A percentile compares a stretch with the other conserved stretches of the same genome.
phyloP scores from a whole-genome alignment of 1,284 basidiomycete species.

The Rhodotorula sp. region DNA sequence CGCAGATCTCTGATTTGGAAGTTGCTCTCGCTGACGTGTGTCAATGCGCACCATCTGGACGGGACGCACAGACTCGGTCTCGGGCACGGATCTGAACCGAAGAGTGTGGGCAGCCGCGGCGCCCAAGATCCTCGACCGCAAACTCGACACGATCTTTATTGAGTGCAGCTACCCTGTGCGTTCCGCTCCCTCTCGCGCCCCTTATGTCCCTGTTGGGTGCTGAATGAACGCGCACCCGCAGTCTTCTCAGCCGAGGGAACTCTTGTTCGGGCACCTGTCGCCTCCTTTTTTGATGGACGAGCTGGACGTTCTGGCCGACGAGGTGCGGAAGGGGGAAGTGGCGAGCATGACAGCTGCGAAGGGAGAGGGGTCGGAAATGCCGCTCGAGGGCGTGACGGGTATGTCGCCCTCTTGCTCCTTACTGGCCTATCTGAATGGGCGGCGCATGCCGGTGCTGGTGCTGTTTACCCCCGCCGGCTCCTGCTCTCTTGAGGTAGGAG shows the following conservation, averaged over 20 bases:
- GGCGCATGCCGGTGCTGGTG: too few species aligned
- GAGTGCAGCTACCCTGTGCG: slow-evolving; percentile 71
- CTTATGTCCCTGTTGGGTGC: too few species aligned
- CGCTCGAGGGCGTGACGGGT: slow-evolving; percentile 48
- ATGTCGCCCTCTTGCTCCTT: slow-evolving; percentile 45
- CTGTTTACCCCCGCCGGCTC: too few species aligned
- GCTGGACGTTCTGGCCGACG: slow-evolving; percentile 62
- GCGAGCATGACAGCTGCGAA: too few species aligned
- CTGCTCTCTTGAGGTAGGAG: too few species aligned
- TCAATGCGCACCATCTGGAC: not conserved
- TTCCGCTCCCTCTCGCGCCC: not conserved
- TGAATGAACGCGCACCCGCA: not conserved
- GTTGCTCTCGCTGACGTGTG: not conserved
- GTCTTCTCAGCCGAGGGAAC: slow-evolving; percentile 60
- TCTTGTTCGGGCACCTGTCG: slow-evolving; percentile 72
- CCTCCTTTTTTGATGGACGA: slow-evolving; percentile 70
- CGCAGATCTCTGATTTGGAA: too few species aligned
- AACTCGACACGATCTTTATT: slow-evolving; percentile 69
- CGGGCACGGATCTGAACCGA: slow-evolving; percentile 59
- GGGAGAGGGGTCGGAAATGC: not conserved
- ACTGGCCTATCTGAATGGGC: too few species aligned
- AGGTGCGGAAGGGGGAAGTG: too few species aligned
- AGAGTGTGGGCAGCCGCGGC: slow-evolving; percentile 71
- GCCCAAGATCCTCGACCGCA: slow-evolving; percentile 29
- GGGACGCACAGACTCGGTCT: slow-evolving; percentile 73